These are phyloP conservation scores for Volvox africanus DNA, from an alignment of 139 green algal genomes.

Conservation along the genomic window DNA sequence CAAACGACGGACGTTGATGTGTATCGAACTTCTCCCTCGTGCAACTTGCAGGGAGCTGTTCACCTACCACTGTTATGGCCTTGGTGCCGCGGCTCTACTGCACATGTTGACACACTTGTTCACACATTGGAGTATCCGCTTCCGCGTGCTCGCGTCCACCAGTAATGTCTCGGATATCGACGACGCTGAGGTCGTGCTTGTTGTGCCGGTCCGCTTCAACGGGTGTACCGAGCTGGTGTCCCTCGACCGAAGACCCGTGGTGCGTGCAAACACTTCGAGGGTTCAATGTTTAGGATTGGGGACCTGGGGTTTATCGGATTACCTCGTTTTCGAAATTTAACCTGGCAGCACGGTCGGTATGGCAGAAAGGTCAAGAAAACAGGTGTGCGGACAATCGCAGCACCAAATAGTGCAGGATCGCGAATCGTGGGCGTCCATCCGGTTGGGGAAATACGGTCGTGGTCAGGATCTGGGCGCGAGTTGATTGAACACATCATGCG, in stretches of 20 bases:
- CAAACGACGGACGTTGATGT: not conserved
- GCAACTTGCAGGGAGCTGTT: slow-evolving; percentile 36
- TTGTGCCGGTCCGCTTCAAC: slow-evolving; percentile 75
- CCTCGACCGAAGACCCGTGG: slow-evolving; percentile 65
- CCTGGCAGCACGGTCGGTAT: too few relatives aligned
- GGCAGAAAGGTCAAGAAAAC: too few relatives aligned
- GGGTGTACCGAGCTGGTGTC: slow-evolving; percentile 76
- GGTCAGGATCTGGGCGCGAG: too few relatives aligned
- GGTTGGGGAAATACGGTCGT: too few relatives aligned
- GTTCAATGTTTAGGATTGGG: too few relatives aligned
- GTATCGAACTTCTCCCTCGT: not conserved
- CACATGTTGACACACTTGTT: slow-evolving; percentile 76
- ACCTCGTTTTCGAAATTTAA: too few relatives aligned
- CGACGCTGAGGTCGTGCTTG: slow-evolving; percentile 64
- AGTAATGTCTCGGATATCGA: slow-evolving; percentile 33
- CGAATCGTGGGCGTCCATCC: too few relatives aligned
- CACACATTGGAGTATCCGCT: slow-evolving; percentile 69
- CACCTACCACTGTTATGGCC: slow-evolving; percentile 51
- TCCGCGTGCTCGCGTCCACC: slow-evolving; percentile 57
- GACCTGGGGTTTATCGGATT: too few relatives aligned
- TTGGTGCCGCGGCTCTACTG: slow-evolving; percentile 45
- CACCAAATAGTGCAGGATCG: too few relatives aligned
- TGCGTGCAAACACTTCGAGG: slow-evolving; percentile 40
- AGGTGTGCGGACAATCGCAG: too few relatives aligned
- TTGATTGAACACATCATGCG: too few relatives aligned